Conservation (phyloP, 306 rosid species). For the Citrullus amarus region DNA sequence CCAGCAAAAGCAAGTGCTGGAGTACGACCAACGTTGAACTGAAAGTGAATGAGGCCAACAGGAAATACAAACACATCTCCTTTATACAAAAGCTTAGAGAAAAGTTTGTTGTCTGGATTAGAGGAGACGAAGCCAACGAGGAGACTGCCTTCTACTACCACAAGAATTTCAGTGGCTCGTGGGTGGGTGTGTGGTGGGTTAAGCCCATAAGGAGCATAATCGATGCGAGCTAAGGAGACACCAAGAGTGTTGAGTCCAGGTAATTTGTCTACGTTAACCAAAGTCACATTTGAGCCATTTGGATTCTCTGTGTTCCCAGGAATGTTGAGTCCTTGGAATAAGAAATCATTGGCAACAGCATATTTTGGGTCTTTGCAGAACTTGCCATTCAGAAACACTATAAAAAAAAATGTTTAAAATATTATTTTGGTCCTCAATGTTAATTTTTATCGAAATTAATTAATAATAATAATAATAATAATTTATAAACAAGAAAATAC, state of each 20-base stretch:
- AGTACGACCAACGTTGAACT: neutral
- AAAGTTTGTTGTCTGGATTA: constrained; percentile 1
- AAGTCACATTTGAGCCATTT: neutral
- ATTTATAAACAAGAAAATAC: no score
- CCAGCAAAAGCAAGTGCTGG: constrained; percentile 11
- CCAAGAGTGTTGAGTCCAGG: constrained; percentile 14
- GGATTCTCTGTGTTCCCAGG: neutral
- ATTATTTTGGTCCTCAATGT: no score
- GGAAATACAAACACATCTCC: constrained; percentile 15
- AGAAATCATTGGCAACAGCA: neutral
- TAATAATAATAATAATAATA: no score
- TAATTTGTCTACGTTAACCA: constrained; percentile 4
- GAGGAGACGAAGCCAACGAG: constrained; percentile 6
- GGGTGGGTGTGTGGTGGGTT: constrained; percentile 11
- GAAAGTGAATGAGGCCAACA: constrained; percentile 13
- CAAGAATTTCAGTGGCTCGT: constrained; percentile 6
- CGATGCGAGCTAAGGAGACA: constrained; percentile 9
- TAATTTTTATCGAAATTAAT: no score
- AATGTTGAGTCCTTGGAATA: constrained; percentile 8
- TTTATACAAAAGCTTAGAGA: neutral
- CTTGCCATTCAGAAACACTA: constrained; percentile 9
- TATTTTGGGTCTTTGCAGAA: constrained; percentile 9
- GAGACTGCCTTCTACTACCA: constrained; percentile 5
- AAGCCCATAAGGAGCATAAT: constrained; percentile 3
- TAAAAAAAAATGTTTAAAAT: no score